These are phyloP conservation scores for Mycosarcoma maydis DNA, from an alignment of 1,284 basidiomycete species.

Conservation along the genomic window DNA sequence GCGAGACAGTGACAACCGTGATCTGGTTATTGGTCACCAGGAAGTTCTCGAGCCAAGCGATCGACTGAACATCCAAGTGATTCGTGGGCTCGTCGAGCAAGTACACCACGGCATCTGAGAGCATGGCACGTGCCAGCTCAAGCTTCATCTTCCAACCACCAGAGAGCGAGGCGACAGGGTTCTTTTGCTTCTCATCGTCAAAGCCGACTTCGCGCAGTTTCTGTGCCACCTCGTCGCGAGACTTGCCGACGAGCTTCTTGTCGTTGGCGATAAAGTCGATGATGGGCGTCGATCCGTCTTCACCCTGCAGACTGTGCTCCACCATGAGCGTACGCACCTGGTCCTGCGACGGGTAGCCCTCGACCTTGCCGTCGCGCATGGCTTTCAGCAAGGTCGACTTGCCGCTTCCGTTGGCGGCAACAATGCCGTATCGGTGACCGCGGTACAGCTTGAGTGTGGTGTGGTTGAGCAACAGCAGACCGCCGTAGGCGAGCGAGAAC, in stretches of 20 bases:
- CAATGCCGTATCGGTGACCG: constrained; percentile 88
- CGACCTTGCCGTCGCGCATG: constrained; percentile 88
- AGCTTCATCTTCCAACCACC: constrained; percentile 99
- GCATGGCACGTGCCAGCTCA: constrained; percentile 74
- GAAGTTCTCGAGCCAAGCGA: constrained; percentile 93
- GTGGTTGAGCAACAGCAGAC: constrained; percentile 92
- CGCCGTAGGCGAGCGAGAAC: constrained; percentile 96
- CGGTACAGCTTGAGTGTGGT: constrained; percentile 89
- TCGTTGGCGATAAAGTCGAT: constrained; percentile 88
- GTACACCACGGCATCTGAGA: constrained; percentile 79
- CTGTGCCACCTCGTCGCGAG: constrained; percentile 54
- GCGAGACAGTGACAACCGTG: constrained; percentile 94
- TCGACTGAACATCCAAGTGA: constrained; percentile 78
- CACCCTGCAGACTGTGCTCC: constrained; percentile 92
- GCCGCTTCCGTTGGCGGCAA: constrained; percentile 93
- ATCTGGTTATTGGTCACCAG: constrained; percentile 67
- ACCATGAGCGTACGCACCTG: constrained; percentile 92
- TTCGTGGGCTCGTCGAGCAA: constrained; percentile 93
- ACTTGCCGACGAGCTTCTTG: constrained; percentile 67
- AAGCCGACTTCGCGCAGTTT: constrained; percentile 74
- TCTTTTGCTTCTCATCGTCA: constrained; percentile 83
- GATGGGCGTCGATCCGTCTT: constrained; percentile 81
- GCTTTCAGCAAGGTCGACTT: constrained; percentile 98
- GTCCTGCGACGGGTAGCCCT: constrained; percentile 91
- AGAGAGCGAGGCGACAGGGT: constrained; percentile 87